Conservation (phyloP, 345 rosid species). For the Aethionema arabicum region DNA sequence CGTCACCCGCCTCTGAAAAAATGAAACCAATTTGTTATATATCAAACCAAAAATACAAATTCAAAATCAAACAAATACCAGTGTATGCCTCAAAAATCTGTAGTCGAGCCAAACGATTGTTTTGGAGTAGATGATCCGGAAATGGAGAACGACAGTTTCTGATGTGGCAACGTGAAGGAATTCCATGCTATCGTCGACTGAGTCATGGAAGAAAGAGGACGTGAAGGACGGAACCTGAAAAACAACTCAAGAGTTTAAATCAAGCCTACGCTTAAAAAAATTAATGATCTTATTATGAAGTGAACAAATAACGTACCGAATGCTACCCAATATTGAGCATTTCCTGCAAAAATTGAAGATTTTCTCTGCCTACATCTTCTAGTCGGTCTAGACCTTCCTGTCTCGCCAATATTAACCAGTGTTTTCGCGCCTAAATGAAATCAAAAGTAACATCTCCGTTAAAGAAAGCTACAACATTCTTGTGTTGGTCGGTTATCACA, state of each 20-base stretch:
- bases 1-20: too few relatives aligned
- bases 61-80: too few relatives aligned
- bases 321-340: slow-evolving; percentile 90
- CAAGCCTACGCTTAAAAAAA: neutral
- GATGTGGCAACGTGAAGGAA: slow-evolving; percentile 76
- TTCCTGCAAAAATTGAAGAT: slow-evolving; percentile 50
- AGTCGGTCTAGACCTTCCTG: slow-evolving; percentile 59
- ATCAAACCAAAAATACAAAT: too few relatives aligned
- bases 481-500: slow-evolving; percentile 75
- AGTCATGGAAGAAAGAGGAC: slow-evolving; percentile 71
- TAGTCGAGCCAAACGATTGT: slow-evolving; percentile 32
- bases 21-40: too few relatives aligned
- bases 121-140: slow-evolving; percentile 49
- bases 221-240: slow-evolving; percentile 49
- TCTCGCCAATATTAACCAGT: slow-evolving; percentile 66
- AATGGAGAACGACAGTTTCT: slow-evolving; percentile 55
- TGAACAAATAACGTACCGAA: slow-evolving; percentile 48
- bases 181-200: slow-evolving; percentile 75
- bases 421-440: slow-evolving; percentile 62
- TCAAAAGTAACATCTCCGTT: neutral
- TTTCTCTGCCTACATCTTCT: slow-evolving; percentile 64
- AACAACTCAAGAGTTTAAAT: neutral
- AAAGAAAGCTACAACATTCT: slow-evolving; percentile 36
- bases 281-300: neutral
- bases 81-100: neutral